Evolutionary conservation across 108 stramenopile genomes (phyloP).

Genomic region (Parmales sp.): DNA sequence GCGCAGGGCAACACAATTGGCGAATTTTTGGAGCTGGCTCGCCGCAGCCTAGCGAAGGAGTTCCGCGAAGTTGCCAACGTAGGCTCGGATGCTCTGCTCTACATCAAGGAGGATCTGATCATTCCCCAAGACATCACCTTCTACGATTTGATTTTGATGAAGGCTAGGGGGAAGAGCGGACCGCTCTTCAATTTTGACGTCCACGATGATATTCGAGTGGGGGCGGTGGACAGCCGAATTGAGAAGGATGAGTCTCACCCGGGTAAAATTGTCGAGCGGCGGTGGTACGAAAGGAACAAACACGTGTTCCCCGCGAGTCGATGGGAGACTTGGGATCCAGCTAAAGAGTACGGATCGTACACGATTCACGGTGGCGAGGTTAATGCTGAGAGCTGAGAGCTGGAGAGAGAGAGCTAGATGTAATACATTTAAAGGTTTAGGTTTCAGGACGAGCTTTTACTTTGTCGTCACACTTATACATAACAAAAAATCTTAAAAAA

Average conservation of each 20-base stretch:
- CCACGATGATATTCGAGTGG: conserved; percentile 85
- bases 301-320: conserved; percentile 95
- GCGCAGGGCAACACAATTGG: conserved; percentile 80
- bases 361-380: conserved; percentile 82
- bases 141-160: conserved; percentile 89
- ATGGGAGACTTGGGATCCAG: conserved; percentile 92
- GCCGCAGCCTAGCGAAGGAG: conserved; percentile 59
- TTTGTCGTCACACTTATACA: too few species aligned
- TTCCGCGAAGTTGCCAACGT: conserved; percentile 69
- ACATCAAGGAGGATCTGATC: conserved; percentile 98
- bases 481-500: too few species aligned
- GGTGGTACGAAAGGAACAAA: conserved; percentile 95
- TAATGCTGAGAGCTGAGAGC: too few species aligned
- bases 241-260: conserved; percentile 96
- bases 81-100: conserved; percentile 73
- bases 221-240: conserved; percentile 63
- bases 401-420: too few species aligned
- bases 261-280: conserved; percentile 85
- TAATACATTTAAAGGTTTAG: too few species aligned
- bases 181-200: conserved; percentile 95
- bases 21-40: conserved; percentile 76
- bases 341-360: conserved; percentile 74
- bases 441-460: too few species aligned
- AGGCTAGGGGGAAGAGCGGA: conserved; percentile 89
- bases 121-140: conserved; percentile 89